Base-by-base conservation (phyloP, 2,329 filamentous ascomycete genomes). In the Rutstroemia sp. region DNA sequence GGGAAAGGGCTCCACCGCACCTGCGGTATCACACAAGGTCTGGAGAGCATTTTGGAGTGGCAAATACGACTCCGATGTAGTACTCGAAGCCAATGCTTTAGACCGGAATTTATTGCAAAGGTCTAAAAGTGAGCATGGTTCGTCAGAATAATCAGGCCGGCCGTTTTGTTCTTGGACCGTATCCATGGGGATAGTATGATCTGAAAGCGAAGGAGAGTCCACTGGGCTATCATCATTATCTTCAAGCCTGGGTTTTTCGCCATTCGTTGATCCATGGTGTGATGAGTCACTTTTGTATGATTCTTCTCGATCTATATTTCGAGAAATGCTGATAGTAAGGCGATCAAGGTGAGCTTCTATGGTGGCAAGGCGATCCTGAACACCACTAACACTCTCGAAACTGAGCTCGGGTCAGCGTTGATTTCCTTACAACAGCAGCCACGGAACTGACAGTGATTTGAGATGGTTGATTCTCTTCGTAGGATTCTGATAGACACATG, bases 401-500 rank as follows among this genome's bases (percentile, higher is more conserved):
- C 54, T 56, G 12, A 19, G 21, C 2, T 16, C 10, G 6, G n/a
- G 9, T 27, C 8, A 27, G 49, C 8, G 25, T 5, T 41, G 16
- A 19, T 23, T 23, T 45, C 42, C 19, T 19, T 38, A 21, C 14
- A 6, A 45, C n/a, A 16, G 23, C 23, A 37, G 25, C 19, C 37
- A 27, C 51, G 23, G 23, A 41, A 51, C 54, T 56, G 38, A 56
- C 54, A 56, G 19, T 3, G 48, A 51, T 23, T 56, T 56, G 9
- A 56, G 30, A 30, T 56, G 54, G 30, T 56, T 56, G n/a, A 56
- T 37, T 46, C 54, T 51, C 41, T 56, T 56, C 12, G 48, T 47
- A 6, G 54, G 54, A 10, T 51, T 56, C 46, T 56, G 54, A 46
- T 56, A 56, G 47, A 56, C 48, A 25, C 54, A 56, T 51, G 54